Evolutionary conservation across 352 stramenopile genomes (phyloP).

Genomic region (Phytophthora foliorum): DNA sequence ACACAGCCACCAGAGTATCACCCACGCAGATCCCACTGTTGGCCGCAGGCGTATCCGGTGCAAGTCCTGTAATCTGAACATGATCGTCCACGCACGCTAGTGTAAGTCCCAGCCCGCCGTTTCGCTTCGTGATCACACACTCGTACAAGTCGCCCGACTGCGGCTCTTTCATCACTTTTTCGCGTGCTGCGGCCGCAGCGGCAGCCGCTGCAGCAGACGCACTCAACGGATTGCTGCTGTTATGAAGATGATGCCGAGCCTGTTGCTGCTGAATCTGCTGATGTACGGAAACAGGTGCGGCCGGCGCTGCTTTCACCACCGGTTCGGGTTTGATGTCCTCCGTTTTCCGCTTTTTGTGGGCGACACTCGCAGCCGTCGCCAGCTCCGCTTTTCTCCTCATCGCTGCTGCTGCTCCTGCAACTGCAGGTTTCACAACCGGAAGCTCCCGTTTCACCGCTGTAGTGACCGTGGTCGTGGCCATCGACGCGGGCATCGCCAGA

Average conservation of each 20-base stretch:
- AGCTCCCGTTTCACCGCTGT: conserved; percentile 43
- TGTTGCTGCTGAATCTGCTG: conserved; percentile 40
- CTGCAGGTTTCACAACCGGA: conserved; percentile 32
- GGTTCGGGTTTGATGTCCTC: conserved; percentile 56
- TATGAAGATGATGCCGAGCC: conserved; percentile 38
- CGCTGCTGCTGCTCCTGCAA: conserved; percentile 21
- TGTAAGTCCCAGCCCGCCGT: conserved; percentile 77
- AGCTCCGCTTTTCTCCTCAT: conserved; percentile 38
- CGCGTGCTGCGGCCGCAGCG: conserved; percentile 51
- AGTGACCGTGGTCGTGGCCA: conserved; percentile 28
- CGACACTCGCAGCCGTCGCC: conserved; percentile 21
- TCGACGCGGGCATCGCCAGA: conserved; percentile 13
- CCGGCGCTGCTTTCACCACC: conserved; percentile 19
- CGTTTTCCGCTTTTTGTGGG: conserved; percentile 61
- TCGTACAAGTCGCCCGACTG: conserved; percentile 87
- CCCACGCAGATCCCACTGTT: conserved; percentile 83
- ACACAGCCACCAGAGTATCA: conserved; percentile 82
- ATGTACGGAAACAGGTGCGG: conserved; percentile 22
- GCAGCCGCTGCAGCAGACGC: conserved; percentile 35
- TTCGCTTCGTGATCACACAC: conserved; percentile 86
- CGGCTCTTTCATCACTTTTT: conserved; percentile 88
- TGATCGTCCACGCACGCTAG: conserved; percentile 86
- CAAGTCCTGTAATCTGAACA: conserved; percentile 84
- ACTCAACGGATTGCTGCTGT: conserved; percentile 33
- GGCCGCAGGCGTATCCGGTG: conserved; percentile 72